Conservation (phyloP, 495 filamentous ascomycete species). For the Bathelium albidoporum region DNA sequence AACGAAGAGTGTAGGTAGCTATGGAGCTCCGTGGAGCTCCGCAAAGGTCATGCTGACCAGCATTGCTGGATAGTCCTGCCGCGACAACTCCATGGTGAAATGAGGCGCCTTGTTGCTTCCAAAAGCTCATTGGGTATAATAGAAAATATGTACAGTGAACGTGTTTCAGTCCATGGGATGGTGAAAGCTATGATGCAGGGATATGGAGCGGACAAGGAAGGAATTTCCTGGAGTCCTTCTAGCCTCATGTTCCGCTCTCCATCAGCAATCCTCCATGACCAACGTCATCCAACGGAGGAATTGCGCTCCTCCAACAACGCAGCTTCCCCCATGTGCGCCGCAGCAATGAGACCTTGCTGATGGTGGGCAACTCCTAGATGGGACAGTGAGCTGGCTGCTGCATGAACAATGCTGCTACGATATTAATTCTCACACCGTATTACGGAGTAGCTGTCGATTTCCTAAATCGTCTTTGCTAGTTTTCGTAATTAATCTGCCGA, state of each 20-base stretch:
- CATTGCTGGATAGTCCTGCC: slow-evolving; percentile 89
- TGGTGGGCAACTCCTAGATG: background rate
- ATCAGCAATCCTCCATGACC: background rate
- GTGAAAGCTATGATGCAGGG: background rate
- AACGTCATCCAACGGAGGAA: background rate
- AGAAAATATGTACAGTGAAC: background rate
- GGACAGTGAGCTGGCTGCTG: background rate
- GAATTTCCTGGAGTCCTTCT: too few species aligned
- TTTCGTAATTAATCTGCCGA: background rate
- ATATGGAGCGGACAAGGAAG: background rate
- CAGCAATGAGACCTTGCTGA: background rate
- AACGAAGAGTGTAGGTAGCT: background rate
- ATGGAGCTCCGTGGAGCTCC: slow-evolving; percentile 11
- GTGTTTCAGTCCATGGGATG: background rate
- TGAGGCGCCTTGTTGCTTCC: background rate
- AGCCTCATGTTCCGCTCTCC: background rate
- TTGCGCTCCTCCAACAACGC: too few species aligned
- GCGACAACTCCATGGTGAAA: slow-evolving; percentile 61
- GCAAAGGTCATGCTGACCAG: slow-evolving; percentile 53
- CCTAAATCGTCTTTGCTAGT: background rate
- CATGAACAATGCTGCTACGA: background rate
- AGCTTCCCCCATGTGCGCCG: background rate
- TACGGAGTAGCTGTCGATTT: background rate
- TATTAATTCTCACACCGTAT: background rate
- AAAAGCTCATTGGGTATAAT: background rate